A percentile compares a stretch with the other conserved stretches of the same genome.
Evolutionary conservation across 2,329 filamentous ascomycete genomes (phyloP).

Genomic region (Didymella keratinophila): DNA sequence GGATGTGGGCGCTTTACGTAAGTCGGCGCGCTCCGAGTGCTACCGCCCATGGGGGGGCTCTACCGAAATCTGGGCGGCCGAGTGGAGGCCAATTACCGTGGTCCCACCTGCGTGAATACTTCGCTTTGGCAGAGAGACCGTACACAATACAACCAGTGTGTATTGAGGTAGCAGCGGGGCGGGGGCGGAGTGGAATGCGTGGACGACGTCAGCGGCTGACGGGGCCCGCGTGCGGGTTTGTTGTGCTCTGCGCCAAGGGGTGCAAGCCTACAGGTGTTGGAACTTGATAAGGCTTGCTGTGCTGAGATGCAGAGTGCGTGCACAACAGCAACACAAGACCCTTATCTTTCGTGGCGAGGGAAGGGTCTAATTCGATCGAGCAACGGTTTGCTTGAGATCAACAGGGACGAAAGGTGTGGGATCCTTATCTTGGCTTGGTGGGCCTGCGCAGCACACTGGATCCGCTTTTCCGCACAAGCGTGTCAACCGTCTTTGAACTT

Average conservation of each 20-base stretch:
- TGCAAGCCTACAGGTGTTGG: background rate
- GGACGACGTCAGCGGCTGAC: constrained; percentile 21
- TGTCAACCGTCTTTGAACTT: constrained; percentile 18
- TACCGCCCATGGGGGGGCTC: constrained; percentile 12
- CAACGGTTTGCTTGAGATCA: background rate
- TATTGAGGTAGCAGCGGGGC: constrained; percentile 12
- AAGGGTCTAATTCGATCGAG: constrained; percentile 7
- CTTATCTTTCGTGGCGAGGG: background rate
- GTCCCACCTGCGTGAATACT: constrained; percentile 9
- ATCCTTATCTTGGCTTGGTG: constrained; percentile 18
- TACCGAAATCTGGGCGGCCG: constrained; percentile 3
- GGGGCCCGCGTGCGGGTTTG: background rate
- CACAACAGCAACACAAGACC: background rate
- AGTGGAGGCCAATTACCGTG: constrained; percentile 8
- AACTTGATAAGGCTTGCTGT: constrained; percentile 5
- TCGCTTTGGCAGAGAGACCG: constrained; percentile 4
- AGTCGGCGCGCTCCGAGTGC: constrained; percentile 13
- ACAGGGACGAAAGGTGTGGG: constrained; percentile 8
- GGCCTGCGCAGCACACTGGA: constrained; percentile 4
- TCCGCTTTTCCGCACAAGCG: constrained; percentile 17
- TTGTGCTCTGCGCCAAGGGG: constrained; percentile 7
- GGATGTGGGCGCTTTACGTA: constrained; percentile 13
- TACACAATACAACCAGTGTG: constrained; percentile 9
- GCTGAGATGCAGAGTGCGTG: background rate
- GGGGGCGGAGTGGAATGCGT: constrained; percentile 8